These are phyloP conservation scores for Ophiostoma pallidulum DNA, from an alignment of 2,329 filamentous ascomycete species.

Conservation along the genomic window DNA sequence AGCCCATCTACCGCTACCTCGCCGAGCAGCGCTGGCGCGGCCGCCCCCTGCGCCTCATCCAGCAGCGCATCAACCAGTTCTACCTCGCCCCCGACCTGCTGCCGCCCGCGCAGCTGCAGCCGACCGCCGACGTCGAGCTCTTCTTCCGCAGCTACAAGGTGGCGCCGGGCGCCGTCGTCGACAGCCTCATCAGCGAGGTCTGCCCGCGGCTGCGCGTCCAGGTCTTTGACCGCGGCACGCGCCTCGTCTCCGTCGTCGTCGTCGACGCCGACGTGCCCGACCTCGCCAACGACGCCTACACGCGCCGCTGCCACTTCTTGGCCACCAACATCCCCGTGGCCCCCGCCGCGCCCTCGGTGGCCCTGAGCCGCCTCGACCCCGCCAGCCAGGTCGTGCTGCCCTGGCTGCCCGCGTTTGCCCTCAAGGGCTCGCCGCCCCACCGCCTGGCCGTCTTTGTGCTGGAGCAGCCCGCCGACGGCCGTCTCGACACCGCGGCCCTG, in stretches of 20 bases:
- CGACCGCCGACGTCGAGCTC: slow-evolving; percentile 69
- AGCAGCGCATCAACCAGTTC: slow-evolving; percentile 81
- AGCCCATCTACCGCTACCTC: slow-evolving; percentile 88
- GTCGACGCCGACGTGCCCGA: slow-evolving; percentile 88
- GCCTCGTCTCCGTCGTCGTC: slow-evolving; percentile 74
- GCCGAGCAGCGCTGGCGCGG: slow-evolving; percentile 80
- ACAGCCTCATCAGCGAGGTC: slow-evolving; percentile 62
- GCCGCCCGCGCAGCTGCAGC: slow-evolving; percentile 56
- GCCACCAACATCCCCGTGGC: slow-evolving; percentile 54
- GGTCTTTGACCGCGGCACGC: slow-evolving; percentile 71
- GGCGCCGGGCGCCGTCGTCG: slow-evolving; percentile 67
- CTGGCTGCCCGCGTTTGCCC: slow-evolving; percentile 78
- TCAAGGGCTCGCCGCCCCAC: slow-evolving; percentile 88
- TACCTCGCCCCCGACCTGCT: slow-evolving; percentile 82
- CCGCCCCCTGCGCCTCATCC: slow-evolving; percentile 68
- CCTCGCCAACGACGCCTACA: slow-evolving; percentile 63
- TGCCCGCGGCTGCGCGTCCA: slow-evolving; percentile 73
- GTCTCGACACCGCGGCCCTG: slow-evolving; percentile 48
- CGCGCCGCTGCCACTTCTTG: slow-evolving; percentile 77
- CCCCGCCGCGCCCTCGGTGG: slow-evolving; percentile 48
- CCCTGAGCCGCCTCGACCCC: slow-evolving; percentile 51
- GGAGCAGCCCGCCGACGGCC: slow-evolving; percentile 56
- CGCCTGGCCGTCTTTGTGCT: slow-evolving; percentile 76
- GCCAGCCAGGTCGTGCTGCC: slow-evolving; percentile 61
- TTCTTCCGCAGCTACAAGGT: slow-evolving; percentile 65